Evolutionary conservation across 2,329 filamentous ascomycete species (phyloP), one percentile per base, ranked within the genome.

Genomic region (Aaosphaeria arxii): DNA sequence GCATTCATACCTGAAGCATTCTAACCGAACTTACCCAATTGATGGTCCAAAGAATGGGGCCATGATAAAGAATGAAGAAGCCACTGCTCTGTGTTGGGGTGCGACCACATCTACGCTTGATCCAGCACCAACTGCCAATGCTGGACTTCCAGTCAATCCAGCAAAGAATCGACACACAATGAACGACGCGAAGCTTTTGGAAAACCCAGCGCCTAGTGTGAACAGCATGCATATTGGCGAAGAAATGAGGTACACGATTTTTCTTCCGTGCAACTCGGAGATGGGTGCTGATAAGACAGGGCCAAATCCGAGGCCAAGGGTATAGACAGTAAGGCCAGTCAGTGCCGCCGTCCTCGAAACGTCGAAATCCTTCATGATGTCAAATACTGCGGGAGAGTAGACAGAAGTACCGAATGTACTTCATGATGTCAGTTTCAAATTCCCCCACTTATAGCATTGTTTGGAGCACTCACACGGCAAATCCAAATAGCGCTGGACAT

Each of bases 81-180:
- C 55, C 5, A 67, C 46, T 0, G 71, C 73, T 17, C 71, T 53
- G 32, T 60, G 46, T 2, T 59, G 55, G 1, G 66, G 63, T 2
- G 55, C 49, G 40, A 68, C 73, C 29, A 75, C 31, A 52, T 76
- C 74, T 5, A 70, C 70, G 44, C 61, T 69, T 2, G 68, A 74
- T 1, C 73, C 74, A 5, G 66, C 67, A 4, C 72, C 73, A 2
- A 76, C 70, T 2, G 73, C 72, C 1, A 77, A 59, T 1, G 69
- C 66, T 77, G 56, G 88, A 80, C 39, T 85, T 30, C 86, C 87
- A 53, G 87, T 87, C 64, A 86, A 64, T 0, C 88, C 86, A 43
- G 88, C 88, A 58, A 91, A 88, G 72, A 92, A 84, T 2, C 84
- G 73, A 29, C 82, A 70, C 6, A 84, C 64, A 43, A 77, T 74